Evolutionary conservation across 768 basidiomycete genomes (phyloP).

Genomic region (Kwoniella sp.): DNA sequence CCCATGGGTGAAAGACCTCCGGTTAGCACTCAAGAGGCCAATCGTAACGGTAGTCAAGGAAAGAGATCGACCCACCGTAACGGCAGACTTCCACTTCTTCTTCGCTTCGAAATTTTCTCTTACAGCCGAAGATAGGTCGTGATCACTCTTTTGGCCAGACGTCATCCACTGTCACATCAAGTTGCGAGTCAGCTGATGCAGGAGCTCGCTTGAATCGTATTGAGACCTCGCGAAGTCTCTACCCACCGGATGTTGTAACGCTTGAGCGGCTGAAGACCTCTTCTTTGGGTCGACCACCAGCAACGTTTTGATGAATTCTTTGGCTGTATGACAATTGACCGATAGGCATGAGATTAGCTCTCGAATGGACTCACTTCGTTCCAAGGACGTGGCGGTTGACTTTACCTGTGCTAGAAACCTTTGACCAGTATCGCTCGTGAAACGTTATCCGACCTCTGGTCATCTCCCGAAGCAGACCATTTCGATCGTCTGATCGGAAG

Average conservation of each 20-base stretch:
- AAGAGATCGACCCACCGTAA: constrained; percentile 8
- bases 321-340: constrained; percentile 62
- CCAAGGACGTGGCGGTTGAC: neutral
- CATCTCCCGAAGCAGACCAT: constrained; percentile 79
- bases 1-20: neutral
- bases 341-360: neutral
- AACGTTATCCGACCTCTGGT: constrained; percentile 82
- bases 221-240: too few relatives aligned
- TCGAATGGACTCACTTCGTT: neutral
- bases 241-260: constrained; percentile 68
- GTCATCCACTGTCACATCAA: constrained; percentile 68
- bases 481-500: constrained; percentile 80
- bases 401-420: constrained; percentile 75
- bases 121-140: constrained; percentile 72
- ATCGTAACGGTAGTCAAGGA: neutral
- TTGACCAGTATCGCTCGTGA: constrained; percentile 92
- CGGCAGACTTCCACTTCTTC: constrained; percentile 35
- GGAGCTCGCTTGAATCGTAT: neutral
- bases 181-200: neutral
- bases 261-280: constrained; percentile 74
- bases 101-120: constrained; percentile 70
- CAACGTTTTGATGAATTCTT: constrained; percentile 74
- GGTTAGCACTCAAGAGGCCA: too few relatives aligned
- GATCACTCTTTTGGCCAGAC: constrained; percentile 67
- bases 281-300: constrained; percentile 70